Conservation (phyloP, 768 basidiomycete species). For the Trametes villosa region DNA sequence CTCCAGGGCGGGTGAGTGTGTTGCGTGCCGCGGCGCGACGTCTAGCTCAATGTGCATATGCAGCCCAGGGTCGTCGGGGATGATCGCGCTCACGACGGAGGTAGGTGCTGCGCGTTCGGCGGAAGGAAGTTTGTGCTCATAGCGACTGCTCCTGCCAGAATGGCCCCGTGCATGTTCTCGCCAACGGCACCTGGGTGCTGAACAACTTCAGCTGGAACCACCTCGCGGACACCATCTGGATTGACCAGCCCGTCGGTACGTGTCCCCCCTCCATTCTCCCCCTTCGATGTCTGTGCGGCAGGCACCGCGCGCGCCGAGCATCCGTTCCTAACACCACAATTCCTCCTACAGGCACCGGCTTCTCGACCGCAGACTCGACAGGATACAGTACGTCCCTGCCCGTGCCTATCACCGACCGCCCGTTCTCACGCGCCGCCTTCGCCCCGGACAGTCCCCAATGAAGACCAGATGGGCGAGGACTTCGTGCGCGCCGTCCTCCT, state of each 20-base stretch:
- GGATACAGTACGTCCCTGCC: slow-evolving; percentile 55
- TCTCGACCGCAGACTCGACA: slow-evolving; percentile 61
- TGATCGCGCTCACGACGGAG: slow-evolving; percentile 66
- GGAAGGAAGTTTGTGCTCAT: neutral
- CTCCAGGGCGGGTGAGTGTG: slow-evolving; percentile 64
- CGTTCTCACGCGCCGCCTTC: neutral
- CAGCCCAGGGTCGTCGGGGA: slow-evolving; percentile 70
- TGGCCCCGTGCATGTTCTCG: slow-evolving; percentile 63
- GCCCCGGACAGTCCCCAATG: slow-evolving; percentile 50
- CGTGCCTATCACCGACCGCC: neutral
- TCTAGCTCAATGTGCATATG: neutral
- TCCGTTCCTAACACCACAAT: slow-evolving; percentile 16
- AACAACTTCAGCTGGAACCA: slow-evolving; percentile 64
- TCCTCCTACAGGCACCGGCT: slow-evolving; percentile 52
- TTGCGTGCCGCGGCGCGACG: neutral
- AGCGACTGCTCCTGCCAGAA: slow-evolving; percentile 52
- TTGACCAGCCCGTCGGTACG: slow-evolving; percentile 66
- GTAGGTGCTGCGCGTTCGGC: slow-evolving; percentile 21
- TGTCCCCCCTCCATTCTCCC: too few species aligned
- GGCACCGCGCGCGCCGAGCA: slow-evolving; percentile 7
- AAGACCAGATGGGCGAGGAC: slow-evolving; percentile 65
- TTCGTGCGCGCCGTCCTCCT: slow-evolving; percentile 39
- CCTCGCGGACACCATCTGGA: slow-evolving; percentile 68
- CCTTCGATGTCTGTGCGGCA: too few species aligned
- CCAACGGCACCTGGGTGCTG: slow-evolving; percentile 50